Evolutionary conservation across 305 asterid genomes (phyloP), one percentile per base, ranked within the genome.

Genomic region (Solanum hybrid): DNA sequence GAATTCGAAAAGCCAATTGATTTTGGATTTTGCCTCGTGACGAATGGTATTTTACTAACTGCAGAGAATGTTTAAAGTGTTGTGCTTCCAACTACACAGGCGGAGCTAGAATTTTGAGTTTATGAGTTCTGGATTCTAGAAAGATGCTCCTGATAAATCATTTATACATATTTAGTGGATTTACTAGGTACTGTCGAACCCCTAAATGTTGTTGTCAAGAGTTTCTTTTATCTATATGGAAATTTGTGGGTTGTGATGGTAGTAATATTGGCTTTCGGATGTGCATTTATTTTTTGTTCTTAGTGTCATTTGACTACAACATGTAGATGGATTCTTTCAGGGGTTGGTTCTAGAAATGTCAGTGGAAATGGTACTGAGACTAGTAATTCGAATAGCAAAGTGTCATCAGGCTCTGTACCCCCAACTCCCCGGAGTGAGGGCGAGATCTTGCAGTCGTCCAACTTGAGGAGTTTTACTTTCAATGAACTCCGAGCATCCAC

Each of bases 361-460:
- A 93, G 95, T 82, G 95, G 95, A 19, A 90, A 92, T 85, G 98
- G 96, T 86, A 91, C 91, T 4, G 95, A 90, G 40, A 51, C 90
- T n/a, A 94, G 98, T 90, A 92, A 89, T 64, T 92, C 93, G 51
- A 92, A 95, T 92, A 93, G 96, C 92, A 95, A 93, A 90, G 91
- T 90, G 10, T 95, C 96, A 8, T 93, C 94, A 87, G 85, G 94
- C 37, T 95, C 99, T 0, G 85, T 91, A n/a, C 95, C 97, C 85
- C 94, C 91, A 1, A 94, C 97, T 27, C 96, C 98, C 64, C 92
- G 98, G 78, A 94, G 95, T 26, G 98, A 96, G 89, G 97, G 94
- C 89, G 82, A 77, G 15, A 77, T 77, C 29, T 77, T 77, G 45
- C 82, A 77, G 29, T 77, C 45, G 0, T 77, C 99, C 26, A 97